Evolutionary conservation across 352 stramenopile genomes (phyloP), one percentile per base, ranked within the genome.

Genomic region (Thalassiosira delicatula): DNA sequence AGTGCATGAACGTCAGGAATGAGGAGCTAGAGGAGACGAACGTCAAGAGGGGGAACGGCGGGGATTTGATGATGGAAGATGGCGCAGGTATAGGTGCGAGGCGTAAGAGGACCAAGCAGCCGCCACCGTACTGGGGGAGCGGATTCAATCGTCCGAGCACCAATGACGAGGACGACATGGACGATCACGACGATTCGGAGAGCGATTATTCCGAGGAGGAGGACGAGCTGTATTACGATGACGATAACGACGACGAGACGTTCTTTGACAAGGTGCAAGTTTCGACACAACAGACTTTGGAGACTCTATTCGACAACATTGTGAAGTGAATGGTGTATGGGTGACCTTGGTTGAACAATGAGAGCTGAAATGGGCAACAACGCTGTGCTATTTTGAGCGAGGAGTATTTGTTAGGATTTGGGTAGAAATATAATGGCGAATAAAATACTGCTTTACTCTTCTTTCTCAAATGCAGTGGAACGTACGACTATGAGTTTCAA

Each of bases 221-320:
- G 33, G 76, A 83, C 29, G 60, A 77, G 7, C 69, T 77, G 54
- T 60, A 81, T 60, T 56, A 83, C 62, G 76, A 83, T 60, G 75
- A 83, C 53, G 76, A 83, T 78, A 66, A 83, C 65, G 76, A 83
- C 68, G 76, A 83, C 62, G 76, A 83, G 25, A 83, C 76, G 8
- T 60, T 83, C 12, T 78, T 83, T 68, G 76, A 83, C 73, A 83
- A 71, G 60, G 67, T 83, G 19, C 68, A 76, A 25, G 67, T 83
- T 54, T 78, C 67, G 19, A 78, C 76, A 35, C 67, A 78, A 29
- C 76, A 83, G 67, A 77, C 68, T 56, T 68, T 83, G 76, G 76
- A 83, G 40, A 74, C 76, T n/a, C 70, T 83, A 51, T 83, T 72
- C 62, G 67, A 71, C 56, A 67, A 83, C 46, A 83, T 83, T 77